Base-by-base conservation (phyloP, 1,284 basidiomycete genomes). In the Fomes fomentarius region DNA sequence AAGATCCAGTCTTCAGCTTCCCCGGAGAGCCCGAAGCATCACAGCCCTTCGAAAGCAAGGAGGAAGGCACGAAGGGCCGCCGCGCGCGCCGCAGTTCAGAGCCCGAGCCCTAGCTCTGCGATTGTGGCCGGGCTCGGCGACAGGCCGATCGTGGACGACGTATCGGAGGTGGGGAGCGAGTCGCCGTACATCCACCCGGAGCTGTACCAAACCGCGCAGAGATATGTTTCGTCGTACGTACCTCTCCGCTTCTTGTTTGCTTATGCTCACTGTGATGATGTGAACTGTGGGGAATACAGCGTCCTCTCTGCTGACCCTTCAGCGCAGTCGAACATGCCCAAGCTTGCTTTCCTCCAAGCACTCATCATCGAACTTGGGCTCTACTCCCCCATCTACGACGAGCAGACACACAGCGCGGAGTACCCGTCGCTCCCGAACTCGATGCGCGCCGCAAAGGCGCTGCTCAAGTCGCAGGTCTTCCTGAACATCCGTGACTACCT, bases 401-500 rank as follows among this genome's bases (percentile, higher is more conserved):
- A 47, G 34, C 39, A 46, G 9, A 43, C 48, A 3, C 45, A 28
- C 34, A 28, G 30, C 42, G 28, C 31, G 49, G 34, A 22, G 74
- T 79, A 33, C 71, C 66, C 68, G 30, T 66, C 68, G 34, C 72
- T 88, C 6, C 89, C 89, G 3, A 69, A 69, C 26, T 80, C 85
- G 0, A 69, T 91, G 44, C 81, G 69, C 24, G 74, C 84, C 12
- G 88, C 88, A 12, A 84, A 80, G 62, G 78, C 79, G 22, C 69
- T 87, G 39, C 70, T 91, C 41, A 90, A 86, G 69, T 73, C 81
- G 5, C 75, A 76, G 42, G 87, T 76, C 0, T 89, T 90, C 66
- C 64, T 91, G 35, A 89, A 89, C 63, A 79, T 91, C 54, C 76
- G 77, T 46, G 87, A 91, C 57, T 91, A 91, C 68, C 75, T 90